Percentiles rank a stretch among this genome's conserved stretches.
Evolutionary conservation across 305 asterid species (phyloP).

Genomic region (Solanum hybrid): DNA sequence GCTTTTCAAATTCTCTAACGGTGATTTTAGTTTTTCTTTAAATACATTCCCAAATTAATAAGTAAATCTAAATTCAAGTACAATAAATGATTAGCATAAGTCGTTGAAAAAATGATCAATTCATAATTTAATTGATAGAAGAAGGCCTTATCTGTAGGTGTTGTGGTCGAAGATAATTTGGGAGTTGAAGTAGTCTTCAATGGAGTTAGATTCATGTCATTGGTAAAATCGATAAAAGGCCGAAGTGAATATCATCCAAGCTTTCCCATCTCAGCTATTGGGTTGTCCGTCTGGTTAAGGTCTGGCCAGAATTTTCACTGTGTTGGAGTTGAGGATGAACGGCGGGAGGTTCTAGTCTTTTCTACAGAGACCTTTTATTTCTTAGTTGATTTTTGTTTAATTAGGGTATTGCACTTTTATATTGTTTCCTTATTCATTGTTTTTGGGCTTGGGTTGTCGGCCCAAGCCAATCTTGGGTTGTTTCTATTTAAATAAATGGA

Average conservation of each 20-base stretch:
- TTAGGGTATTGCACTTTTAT: neutral
- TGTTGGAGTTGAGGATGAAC: neutral
- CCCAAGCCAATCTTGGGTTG: neutral
- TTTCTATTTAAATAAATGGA: neutral
- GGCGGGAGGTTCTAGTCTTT: neutral
- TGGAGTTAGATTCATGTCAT: neutral
- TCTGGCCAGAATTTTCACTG: neutral
- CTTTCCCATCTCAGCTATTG: neutral
- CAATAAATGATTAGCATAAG: neutral
- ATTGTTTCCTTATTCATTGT: neutral
- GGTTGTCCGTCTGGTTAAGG: neutral
- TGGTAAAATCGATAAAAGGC: no score
- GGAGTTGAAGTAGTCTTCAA: neutral
- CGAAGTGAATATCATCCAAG: neutral
- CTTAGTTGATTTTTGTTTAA: neutral
- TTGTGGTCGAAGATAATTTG: neutral
- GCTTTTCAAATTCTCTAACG: neutral
- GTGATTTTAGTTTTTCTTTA: neutral
- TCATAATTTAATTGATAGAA: neutral
- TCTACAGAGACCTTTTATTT: neutral
- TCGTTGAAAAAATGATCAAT: neutral
- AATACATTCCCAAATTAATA: neutral
- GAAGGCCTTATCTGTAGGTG: neutral
- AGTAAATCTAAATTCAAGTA: neutral
- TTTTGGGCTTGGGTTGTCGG: neutral